phyloP scores from a whole-genome alignment of 2,329 filamentous ascomycete genomes.

The Penicillium sp. region DNA sequence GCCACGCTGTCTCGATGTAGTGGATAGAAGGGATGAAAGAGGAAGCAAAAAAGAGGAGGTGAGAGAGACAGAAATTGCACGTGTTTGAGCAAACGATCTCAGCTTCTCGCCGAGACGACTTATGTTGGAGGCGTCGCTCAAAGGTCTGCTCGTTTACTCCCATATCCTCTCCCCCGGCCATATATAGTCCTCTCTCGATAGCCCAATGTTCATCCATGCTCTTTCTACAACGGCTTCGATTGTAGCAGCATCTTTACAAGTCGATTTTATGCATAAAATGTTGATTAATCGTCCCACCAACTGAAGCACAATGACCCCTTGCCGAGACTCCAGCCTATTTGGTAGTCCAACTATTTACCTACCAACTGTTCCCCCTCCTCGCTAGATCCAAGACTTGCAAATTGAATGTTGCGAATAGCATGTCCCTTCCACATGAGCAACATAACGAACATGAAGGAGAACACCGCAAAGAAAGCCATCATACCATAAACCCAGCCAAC shows the following conservation, averaged over 20 bases:
- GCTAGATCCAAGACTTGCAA: conserved; percentile 19
- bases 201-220: not conserved
- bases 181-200: not conserved
- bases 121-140: not conserved
- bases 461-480: conserved; percentile 37
- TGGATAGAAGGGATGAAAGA: not conserved
- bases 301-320: too few relatives aligned
- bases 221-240: not conserved
- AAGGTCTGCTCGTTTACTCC: not conserved
- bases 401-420: conserved; percentile 17
- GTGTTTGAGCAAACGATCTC: not conserved
- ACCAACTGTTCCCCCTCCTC: conserved; percentile 21
- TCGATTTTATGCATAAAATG: not conserved
- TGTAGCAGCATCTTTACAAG: not conserved
- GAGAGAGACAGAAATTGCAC: not conserved
- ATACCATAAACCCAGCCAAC: conserved; percentile 43
- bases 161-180: not conserved
- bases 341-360: not conserved
- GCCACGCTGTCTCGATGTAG: not conserved
- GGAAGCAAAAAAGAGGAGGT: not conserved
- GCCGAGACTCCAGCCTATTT: too few relatives aligned
- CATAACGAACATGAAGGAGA: conserved; percentile 23
- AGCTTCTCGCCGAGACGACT: not conserved
- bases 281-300: not conserved
- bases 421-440: conserved; percentile 27